Evolutionary conservation across 2,329 filamentous ascomycete species (phyloP).

Genomic region (Grosmannia clavigera): DNA sequence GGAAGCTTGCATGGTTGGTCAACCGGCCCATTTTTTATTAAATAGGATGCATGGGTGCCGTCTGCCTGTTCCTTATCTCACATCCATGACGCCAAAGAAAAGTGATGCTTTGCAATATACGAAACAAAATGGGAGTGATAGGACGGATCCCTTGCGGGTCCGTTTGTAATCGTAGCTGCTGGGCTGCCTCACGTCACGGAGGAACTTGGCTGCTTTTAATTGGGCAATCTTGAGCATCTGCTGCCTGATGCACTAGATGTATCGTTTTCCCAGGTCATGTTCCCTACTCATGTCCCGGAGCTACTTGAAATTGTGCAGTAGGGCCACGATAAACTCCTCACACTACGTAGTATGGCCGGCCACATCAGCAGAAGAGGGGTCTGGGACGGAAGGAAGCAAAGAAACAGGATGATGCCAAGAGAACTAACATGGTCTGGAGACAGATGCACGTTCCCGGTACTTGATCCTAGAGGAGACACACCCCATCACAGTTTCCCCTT

Average conservation of each 20-base stretch:
- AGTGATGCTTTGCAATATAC: neutral
- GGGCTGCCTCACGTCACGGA: neutral
- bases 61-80: too few species aligned
- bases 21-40: neutral
- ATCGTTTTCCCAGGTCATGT: neutral
- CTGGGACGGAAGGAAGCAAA: neutral
- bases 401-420: neutral
- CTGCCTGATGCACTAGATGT: neutral
- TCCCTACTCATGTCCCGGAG: neutral
- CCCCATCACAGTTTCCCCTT: neutral
- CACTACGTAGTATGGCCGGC: neutral
- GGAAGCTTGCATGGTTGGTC: neutral
- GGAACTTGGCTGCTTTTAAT: neutral
- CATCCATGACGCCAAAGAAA: neutral
- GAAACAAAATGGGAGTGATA: neutral
- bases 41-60: neutral
- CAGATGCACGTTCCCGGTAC: neutral
- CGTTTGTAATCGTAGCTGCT: neutral
- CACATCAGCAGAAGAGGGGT: neutral
- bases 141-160: neutral
- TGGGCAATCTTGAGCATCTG: too few species aligned
- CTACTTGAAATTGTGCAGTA: neutral
- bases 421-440: neutral
- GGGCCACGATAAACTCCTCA: neutral
- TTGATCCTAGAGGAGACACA: neutral